phyloP scores from a whole-genome alignment of 225 moss, liverwort and hornwort species.

The Asterella californica region DNA sequence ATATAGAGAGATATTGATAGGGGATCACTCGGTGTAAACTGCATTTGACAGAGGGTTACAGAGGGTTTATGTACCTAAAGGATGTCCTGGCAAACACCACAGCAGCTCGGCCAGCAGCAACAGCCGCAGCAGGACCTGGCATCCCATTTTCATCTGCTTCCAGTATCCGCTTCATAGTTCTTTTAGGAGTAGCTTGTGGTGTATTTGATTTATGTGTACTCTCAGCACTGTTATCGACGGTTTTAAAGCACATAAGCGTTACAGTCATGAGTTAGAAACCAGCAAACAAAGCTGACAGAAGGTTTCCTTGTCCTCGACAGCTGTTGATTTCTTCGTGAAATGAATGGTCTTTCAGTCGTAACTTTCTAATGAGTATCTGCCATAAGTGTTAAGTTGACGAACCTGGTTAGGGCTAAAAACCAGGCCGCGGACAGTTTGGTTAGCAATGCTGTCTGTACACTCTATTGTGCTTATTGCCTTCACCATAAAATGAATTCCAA shows the following conservation, averaged over 20 bases:
- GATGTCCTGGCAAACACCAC: conserved; percentile 51
- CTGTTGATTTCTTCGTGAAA: neutral
- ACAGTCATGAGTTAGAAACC: neutral
- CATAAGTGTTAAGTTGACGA: no score
- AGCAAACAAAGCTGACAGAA: neutral
- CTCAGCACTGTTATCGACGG: no score
- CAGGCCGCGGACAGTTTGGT: no score
- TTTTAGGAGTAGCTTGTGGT: neutral
- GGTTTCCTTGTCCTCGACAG: neutral
- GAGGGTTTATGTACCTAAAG: neutral
- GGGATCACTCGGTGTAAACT: neutral
- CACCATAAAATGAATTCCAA: no score
- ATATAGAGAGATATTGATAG: neutral
- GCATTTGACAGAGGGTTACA: neutral
- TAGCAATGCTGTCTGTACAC: no score
- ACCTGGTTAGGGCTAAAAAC: no score
- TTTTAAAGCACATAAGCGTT: no score
- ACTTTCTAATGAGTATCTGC: no score
- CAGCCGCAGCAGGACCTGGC: conserved; percentile 66
- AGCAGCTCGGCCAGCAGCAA: conserved; percentile 31
- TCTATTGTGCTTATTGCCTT: no score
- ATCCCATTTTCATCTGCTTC: conserved; percentile 76
- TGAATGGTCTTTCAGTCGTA: no score
- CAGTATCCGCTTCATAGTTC: conserved; percentile 57
- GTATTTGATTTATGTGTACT: no score